These are phyloP conservation scores for Colletotrichum tanaceti DNA, from an alignment of 2,329 filamentous ascomycete genomes.

Conservation along the genomic window DNA sequence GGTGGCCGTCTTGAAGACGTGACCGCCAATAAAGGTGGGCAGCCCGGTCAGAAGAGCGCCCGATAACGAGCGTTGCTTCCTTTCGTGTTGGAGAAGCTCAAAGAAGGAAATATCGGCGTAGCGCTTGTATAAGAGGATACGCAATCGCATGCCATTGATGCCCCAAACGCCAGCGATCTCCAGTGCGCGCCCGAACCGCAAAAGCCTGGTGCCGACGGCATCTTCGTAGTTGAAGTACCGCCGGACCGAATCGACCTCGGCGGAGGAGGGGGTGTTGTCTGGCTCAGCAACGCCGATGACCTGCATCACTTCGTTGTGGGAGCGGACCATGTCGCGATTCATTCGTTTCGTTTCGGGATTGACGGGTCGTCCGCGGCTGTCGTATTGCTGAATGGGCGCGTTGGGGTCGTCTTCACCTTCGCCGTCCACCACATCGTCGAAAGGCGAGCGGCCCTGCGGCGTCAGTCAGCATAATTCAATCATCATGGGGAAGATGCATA, in stretches of 20 bases:
- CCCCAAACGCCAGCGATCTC: conserved; percentile 63
- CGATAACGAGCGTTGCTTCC: conserved; percentile 48
- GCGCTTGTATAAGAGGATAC: conserved; percentile 65
- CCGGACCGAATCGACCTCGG: conserved; percentile 55
- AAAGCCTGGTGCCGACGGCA: conserved; percentile 55
- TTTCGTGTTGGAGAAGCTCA: conserved; percentile 53
- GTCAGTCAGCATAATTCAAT: conserved; percentile 17
- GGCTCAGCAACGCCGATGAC: conserved; percentile 72
- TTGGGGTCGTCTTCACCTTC: conserved; percentile 57
- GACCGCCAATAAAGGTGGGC: conserved; percentile 53
- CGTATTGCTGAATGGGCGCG: conserved; percentile 62
- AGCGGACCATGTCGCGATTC: conserved; percentile 67
- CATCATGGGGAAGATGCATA: conserved; percentile 48
- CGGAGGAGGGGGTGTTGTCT: conserved; percentile 57
- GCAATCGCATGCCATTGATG: conserved; percentile 63
- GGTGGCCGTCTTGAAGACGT: conserved; percentile 48
- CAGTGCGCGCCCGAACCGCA: conserved; percentile 50
- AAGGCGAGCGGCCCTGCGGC: conserved; percentile 67
- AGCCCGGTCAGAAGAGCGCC: conserved; percentile 54
- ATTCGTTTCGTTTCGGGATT: conserved; percentile 66
- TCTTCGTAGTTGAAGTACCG: conserved; percentile 62
- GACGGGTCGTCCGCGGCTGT: conserved; percentile 66
- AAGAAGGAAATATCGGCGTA: conserved; percentile 63
- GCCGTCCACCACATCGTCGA: conserved; percentile 66
- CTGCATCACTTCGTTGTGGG: conserved; percentile 73